These are phyloP conservation scores for Colletotrichum sp. DNA, from an alignment of 2,329 filamentous ascomycete genomes.

Conservation along the genomic window DNA sequence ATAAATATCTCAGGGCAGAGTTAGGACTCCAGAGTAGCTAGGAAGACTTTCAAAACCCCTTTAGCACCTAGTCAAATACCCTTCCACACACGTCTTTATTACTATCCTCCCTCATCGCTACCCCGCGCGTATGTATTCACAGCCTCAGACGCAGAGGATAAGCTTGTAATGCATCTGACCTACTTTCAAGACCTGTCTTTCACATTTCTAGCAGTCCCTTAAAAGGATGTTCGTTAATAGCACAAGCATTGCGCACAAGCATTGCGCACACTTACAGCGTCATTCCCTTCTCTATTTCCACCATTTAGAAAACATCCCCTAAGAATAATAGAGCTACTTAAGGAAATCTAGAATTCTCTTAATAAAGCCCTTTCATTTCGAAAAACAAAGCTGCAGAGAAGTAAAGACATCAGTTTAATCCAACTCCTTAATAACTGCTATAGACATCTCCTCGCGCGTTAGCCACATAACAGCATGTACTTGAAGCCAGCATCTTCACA, in stretches of 20 bases:
- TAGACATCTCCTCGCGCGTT: background rate
- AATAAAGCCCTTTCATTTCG: background rate
- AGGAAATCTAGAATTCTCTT: background rate
- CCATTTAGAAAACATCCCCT: fast-evolving
- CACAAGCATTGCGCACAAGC: fast-evolving
- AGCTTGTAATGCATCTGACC: background rate
- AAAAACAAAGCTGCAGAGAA: background rate
- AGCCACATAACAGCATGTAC: background rate
- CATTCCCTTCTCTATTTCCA: background rate
- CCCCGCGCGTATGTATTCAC: background rate
- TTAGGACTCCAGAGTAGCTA: background rate
- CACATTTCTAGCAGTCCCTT: background rate
- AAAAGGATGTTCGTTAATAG: background rate
- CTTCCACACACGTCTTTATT: background rate
- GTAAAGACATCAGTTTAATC: fast-evolving
- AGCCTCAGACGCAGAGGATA: background rate
- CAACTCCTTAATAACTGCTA: fast-evolving
- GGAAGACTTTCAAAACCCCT: fast-evolving
- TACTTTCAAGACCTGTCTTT: background rate
- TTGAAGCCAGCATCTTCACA: background rate
- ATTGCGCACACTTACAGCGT: background rate
- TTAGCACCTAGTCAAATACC: background rate
- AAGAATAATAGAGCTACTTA: background rate
- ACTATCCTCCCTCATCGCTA: background rate
- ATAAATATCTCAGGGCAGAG: background rate